phyloP scores from a whole-genome alignment of 2,329 filamentous ascomycete species.

The Emergomyces pasteurianus region DNA sequence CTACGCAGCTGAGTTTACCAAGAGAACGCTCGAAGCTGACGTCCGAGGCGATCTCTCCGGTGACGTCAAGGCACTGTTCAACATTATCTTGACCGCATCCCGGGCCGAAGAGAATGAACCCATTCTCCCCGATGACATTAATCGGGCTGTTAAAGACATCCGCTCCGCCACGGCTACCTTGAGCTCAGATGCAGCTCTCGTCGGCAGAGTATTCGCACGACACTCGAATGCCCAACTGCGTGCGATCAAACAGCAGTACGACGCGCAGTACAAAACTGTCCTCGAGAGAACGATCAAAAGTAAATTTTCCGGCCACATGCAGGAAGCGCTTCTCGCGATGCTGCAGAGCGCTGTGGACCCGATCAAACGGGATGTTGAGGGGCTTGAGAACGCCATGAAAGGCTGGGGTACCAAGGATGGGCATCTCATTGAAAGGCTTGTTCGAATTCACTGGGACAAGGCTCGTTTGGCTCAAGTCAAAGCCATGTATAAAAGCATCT shows the following conservation, averaged over 20 bases:
- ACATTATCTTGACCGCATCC: conserved; percentile 63
- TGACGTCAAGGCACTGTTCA: conserved; percentile 77
- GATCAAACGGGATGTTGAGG: conserved; percentile 67
- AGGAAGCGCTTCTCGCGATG: conserved; percentile 68
- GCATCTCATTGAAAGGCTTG: conserved; percentile 62
- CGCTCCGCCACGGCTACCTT: conserved; percentile 52
- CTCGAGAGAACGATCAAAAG: conserved; percentile 64
- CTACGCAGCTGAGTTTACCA: conserved; percentile 55
- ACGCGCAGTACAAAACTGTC: conserved; percentile 55
- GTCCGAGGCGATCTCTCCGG: conserved; percentile 69
- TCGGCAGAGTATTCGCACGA: conserved; percentile 65
- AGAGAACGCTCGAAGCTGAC: conserved; percentile 54
- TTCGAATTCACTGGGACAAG: conserved; percentile 74
- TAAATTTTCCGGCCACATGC: conserved; percentile 88
- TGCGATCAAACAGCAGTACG: conserved; percentile 66
- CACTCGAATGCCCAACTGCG: conserved; percentile 74
- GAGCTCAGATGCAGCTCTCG: conserved; percentile 61
- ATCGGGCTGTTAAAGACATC: conserved; percentile 63
- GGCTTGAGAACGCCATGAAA: conserved; percentile 79
- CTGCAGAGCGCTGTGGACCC: conserved; percentile 66
- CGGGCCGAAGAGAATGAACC: conserved; percentile 68
- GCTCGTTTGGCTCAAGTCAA: conserved; percentile 65
- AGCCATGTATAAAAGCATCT: conserved; percentile 61
- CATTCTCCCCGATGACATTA: conserved; percentile 59
- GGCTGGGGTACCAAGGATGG: conserved; percentile 80